phyloP scores from a whole-genome alignment of 352 stramenopile species.

The Phytophthora megakarya region DNA sequence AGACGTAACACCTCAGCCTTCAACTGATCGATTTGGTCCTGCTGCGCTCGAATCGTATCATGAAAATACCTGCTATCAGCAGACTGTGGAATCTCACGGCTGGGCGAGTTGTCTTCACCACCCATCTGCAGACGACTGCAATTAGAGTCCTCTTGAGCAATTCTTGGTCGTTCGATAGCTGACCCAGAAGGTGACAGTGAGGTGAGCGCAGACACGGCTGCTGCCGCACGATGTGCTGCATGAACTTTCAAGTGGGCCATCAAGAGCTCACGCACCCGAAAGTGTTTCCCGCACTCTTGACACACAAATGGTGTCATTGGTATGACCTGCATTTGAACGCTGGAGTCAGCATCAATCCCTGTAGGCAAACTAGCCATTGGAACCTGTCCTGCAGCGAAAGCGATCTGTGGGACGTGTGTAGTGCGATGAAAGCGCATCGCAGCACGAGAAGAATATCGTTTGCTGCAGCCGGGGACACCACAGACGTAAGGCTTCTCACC shows the following conservation, averaged over 20 bases:
- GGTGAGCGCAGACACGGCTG: slow-evolving; percentile 15
- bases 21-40: slow-evolving; percentile 51
- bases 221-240: slow-evolving; percentile 15
- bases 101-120: not conserved
- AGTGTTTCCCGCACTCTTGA: slow-evolving; percentile 38
- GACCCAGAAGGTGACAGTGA: slow-evolving; percentile 20
- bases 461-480: slow-evolving; percentile 50
- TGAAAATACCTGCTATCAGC: slow-evolving; percentile 35
- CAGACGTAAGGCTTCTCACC: slow-evolving; percentile 77
- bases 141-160: slow-evolving; percentile 1
- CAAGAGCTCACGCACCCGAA: slow-evolving; percentile 35
- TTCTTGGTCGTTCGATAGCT: slow-evolving; percentile 12
- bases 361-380: not conserved
- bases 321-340: not conserved
- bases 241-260: slow-evolving; percentile 38
- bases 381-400: slow-evolving; percentile 7
- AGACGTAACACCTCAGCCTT: slow-evolving; percentile 45
- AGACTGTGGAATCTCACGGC: not conserved
- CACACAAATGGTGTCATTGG: slow-evolving; percentile 21
- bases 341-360: not conserved
- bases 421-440: slow-evolving; percentile 65
- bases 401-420: slow-evolving; percentile 30
- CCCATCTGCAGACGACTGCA: not conserved
- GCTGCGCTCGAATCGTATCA: slow-evolving; percentile 47
- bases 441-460: slow-evolving; percentile 69